Base-by-base conservation (phyloP, 148 eudicot genomes). In the Fallopia convolvulus region DNA sequence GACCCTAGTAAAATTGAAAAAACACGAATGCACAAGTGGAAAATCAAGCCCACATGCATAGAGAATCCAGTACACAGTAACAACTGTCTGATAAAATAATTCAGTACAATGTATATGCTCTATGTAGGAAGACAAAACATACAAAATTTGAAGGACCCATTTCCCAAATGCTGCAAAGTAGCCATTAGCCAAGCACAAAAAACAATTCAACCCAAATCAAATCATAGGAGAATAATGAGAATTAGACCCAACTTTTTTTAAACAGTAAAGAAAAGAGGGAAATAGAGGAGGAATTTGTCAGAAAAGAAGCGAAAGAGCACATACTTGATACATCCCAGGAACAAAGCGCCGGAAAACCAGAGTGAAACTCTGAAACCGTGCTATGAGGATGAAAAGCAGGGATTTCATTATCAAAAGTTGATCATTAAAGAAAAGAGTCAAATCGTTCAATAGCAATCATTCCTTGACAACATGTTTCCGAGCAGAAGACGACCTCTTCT, bases 261-360 rank as follows among this genome's bases (percentile, higher is more conserved):
- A 26, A 61, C 70, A 61, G 70, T 61, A 61, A 61, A 30, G 5
- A 53, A 10, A 8, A 56, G 3, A 23, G 30, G 30, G 30, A 11
- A 61, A 61, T 61, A 30, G 70, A 13, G 39, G 17, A 8, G 21
- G 30, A 10, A 3, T 14, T 61, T 12, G 30, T 18, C 15, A 61
- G 5, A 58, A 23, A 61, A 61, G 70, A 30, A 26, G 70, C 15
- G 17, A 61, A 61, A 61, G 15, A 52, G 56, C 56, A 52, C 20
- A 26, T 26, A 26, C 30, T 26, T 26, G 30, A 4, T 1, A 53
- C 21, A 55, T 4, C 1, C 70, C 70, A 26, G 39, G 30, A 30
- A 61, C 70, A 26, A 61, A 61, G 70, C 70, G 70, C 70, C 70
- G 70, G 39, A 61, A 26, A 61, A 26, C 13, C 68, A 60, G 10